Percentiles rank a stretch among this genome's conserved stretches.
These are phyloP conservation scores for Cornus controversa DNA, from an alignment of 148 eudicot species.

Conservation along the genomic window DNA sequence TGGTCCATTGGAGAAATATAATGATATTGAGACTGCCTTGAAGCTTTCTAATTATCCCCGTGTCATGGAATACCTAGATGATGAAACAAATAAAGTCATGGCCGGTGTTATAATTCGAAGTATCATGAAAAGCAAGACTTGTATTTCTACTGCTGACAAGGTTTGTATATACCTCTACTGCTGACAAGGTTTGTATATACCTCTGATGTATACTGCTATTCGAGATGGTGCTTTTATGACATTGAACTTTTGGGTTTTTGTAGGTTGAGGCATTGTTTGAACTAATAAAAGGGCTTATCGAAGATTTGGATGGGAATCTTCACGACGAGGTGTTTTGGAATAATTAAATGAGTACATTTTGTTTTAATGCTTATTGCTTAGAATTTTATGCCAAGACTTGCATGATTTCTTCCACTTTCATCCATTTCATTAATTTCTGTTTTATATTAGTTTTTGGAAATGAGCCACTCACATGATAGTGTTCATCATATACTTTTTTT, in stretches of 20 bases:
- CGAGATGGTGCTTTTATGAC: slow-evolving; percentile 9
- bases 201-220: slow-evolving; percentile 1
- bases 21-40: slow-evolving; percentile 81
- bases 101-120: slow-evolving; percentile 78
- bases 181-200: slow-evolving; percentile 67
- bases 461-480: background rate
- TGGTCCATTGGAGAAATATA: slow-evolving; percentile 96
- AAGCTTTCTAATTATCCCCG: slow-evolving; percentile 91
- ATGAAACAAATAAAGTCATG: slow-evolving; percentile 85
- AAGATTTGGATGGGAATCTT: slow-evolving; percentile 59
- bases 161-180: slow-evolving; percentile 49
- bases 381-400: slow-evolving; percentile 1
- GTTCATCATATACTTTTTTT: background rate
- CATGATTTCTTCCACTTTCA: too few species aligned
- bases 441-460: background rate
- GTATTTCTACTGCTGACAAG: slow-evolving; percentile 84
- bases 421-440: background rate
- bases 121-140: slow-evolving; percentile 76
- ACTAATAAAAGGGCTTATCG: slow-evolving; percentile 79
- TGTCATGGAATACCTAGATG: slow-evolving; percentile 76
- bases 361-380: background rate
- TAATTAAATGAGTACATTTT: background rate
- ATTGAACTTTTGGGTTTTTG: slow-evolving; percentile 21
- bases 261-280: slow-evolving; percentile 95
- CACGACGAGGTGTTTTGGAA: slow-evolving; percentile 65